Percentiles rank a stretch among this genome's conserved stretches.
These are phyloP conservation scores for Melampsora americana DNA, from an alignment of 1,284 basidiomycete genomes.

Conservation along the genomic window DNA sequence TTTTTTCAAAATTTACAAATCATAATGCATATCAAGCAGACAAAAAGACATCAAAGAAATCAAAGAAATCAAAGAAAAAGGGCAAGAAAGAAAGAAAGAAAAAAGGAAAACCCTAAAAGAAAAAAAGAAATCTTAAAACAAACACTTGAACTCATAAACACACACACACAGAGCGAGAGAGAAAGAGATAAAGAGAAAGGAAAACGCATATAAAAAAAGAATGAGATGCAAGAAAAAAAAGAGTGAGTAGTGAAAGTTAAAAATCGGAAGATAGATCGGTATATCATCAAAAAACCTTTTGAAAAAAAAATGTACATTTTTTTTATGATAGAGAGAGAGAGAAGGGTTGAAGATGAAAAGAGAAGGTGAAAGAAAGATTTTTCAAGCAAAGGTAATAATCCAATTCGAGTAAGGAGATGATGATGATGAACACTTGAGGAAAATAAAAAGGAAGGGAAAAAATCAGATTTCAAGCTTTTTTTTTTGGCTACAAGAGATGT, in stretches of 20 bases:
- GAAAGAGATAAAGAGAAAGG: no score
- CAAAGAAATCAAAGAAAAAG: not conserved
- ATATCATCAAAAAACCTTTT: no score
- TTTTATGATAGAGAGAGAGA: no score
- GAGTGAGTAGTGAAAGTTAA: no score
- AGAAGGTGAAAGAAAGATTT: not conserved
- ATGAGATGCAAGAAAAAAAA: not conserved
- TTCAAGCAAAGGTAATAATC: no score
- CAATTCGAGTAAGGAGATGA: no score
- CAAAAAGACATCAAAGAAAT: not conserved
- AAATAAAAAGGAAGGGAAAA: not conserved
- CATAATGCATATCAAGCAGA: not conserved
- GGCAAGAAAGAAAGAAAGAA: not conserved
- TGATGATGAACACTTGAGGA: not conserved
- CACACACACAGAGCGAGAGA: not conserved
- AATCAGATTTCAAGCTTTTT: no score
- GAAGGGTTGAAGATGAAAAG: not conserved
- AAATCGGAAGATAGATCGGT: no score
- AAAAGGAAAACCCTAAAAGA: not conserved
- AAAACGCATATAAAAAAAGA: not conserved
- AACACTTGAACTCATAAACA: not conserved
- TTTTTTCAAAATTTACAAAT: no score
- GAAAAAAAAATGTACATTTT: no score
- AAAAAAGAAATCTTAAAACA: slow-evolving; percentile 1
- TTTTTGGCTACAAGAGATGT: slow-evolving; percentile 3